Percentiles rank a stretch among this genome's conserved stretches.
These are phyloP conservation scores for Cladosporium sp. DNA, from an alignment of 2,329 filamentous ascomycete species.

Conservation along the genomic window DNA sequence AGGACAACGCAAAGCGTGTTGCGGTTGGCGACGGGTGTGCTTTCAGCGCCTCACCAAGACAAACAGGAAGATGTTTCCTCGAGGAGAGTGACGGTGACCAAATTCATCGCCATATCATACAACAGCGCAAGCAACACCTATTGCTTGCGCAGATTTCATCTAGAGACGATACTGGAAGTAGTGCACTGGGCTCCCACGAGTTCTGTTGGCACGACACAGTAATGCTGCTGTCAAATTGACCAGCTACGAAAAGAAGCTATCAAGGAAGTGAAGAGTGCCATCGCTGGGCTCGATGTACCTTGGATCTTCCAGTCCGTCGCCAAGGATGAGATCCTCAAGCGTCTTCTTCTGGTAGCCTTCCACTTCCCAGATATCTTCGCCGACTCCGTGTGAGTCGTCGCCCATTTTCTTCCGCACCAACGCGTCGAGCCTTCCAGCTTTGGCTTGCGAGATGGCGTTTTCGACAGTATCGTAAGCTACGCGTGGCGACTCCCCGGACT, in stretches of 20 bases:
- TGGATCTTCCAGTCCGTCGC: background rate
- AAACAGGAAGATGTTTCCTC: background rate
- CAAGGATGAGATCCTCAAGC: background rate
- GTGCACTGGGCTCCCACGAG: no score
- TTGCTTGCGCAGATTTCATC: no score
- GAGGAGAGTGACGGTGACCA: background rate
- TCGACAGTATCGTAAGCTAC: slow-evolving; percentile 5
- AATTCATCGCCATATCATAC: background rate
- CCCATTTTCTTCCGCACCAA: slow-evolving; percentile 4
- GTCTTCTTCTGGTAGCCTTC: background rate
- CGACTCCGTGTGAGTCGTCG: background rate
- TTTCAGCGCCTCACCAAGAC: no score
- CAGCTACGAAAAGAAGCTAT: background rate
- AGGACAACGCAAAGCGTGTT: no score
- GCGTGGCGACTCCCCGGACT: background rate
- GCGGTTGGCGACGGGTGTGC: no score
- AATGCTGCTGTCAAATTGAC: background rate
- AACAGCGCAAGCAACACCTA: no score
- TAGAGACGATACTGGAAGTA: no score
- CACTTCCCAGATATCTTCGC: background rate
- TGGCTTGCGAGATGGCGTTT: background rate
- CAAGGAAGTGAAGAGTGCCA: background rate
- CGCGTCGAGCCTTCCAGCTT: background rate
- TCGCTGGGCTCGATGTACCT: background rate
- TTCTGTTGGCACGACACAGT: no score